These are phyloP conservation scores for Xylaria bambusicola DNA, from an alignment of 495 filamentous ascomycete species.

Conservation along the genomic window DNA sequence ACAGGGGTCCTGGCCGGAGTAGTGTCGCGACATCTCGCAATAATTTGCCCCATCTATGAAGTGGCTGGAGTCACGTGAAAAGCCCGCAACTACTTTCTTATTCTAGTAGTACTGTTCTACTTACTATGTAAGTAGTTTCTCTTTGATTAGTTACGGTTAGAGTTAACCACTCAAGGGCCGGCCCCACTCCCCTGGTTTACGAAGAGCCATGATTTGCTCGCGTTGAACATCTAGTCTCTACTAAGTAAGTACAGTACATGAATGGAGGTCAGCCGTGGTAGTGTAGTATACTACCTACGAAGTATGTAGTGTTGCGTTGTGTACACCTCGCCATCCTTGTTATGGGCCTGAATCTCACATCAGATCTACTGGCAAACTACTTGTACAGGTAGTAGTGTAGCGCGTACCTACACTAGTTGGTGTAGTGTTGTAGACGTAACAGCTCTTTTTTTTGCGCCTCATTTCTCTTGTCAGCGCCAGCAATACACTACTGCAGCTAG, in stretches of 20 bases:
- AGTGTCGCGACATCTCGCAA: too few relatives aligned
- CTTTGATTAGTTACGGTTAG: not conserved
- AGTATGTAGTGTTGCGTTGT: too few relatives aligned
- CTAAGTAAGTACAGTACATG: too few relatives aligned
- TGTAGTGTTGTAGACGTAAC: too few relatives aligned
- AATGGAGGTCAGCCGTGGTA: too few relatives aligned
- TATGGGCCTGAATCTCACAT: slow-evolving; percentile 4
- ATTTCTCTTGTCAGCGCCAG: slow-evolving; percentile 2
- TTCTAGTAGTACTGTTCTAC: not conserved
- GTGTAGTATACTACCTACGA: too few relatives aligned
- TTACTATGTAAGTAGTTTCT: not conserved
- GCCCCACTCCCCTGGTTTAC: slow-evolving; percentile 13
- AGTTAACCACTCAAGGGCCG: not conserved
- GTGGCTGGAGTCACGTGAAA: too few relatives aligned
- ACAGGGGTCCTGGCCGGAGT: not conserved
- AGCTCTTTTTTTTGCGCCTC: too few relatives aligned
- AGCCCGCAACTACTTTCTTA: slow-evolving; percentile 3
- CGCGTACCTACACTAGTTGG: too few relatives aligned
- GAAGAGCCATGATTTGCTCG: slow-evolving; percentile 1
- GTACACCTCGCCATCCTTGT: too few relatives aligned
- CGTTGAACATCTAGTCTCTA: not conserved
- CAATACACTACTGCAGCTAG: slow-evolving; percentile 9
- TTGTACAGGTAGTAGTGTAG: too few relatives aligned
- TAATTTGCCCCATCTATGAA: too few relatives aligned
- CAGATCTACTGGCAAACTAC: not conserved